Evolutionary conservation across 2,329 filamentous ascomycete species (phyloP), one percentile per base, ranked within the genome.

Genomic region (Xylaria polymorpha): DNA sequence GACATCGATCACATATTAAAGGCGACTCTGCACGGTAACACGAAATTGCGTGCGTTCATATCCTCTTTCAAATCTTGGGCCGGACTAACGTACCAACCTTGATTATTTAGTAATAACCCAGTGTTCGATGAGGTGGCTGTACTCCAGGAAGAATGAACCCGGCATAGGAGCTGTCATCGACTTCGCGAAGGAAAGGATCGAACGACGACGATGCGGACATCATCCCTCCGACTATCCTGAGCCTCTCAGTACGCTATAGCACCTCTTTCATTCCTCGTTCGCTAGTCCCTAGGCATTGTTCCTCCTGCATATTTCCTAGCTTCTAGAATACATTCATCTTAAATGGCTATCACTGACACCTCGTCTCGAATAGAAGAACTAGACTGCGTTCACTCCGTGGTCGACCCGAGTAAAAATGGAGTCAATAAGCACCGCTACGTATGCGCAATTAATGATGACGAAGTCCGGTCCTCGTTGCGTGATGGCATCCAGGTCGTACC

Each of bases 371-470:
- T 22, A 64, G 86, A 86, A 63, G 87, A 91, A 43, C 77, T 88
- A 65, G 92, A 93, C 72, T 97, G 94, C 77, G 80, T 97, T 53
- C 82, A 83, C 67, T 88, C 87, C 61, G 92, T 97, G 8, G 89
- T 98, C 63, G 94, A 94, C 76, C 88, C 93, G 14, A 96, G 96
- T 79, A 84, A 82, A 60, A 88, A 84, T 69, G 86, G 87, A 46
- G 86, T 87, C 67, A 96, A 96, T 79, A 94, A 93, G 81, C 89
- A 94, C 77, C 86, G 91, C 67, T 95, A 95, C 77, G 88, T 94
- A 14, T 90, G 95, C 22, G 92, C 92, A 9, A 91, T 88, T 70
- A 92, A 95, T 79, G 90, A 91, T 71, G 80, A 84, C 29, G 87
- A 88, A 50, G 85, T 93, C 55, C 83, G 92, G 72, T 84, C 85